phyloP scores from a whole-genome alignment of 2,329 filamentous ascomycete genomes.

The Daldinia sp. region DNA sequence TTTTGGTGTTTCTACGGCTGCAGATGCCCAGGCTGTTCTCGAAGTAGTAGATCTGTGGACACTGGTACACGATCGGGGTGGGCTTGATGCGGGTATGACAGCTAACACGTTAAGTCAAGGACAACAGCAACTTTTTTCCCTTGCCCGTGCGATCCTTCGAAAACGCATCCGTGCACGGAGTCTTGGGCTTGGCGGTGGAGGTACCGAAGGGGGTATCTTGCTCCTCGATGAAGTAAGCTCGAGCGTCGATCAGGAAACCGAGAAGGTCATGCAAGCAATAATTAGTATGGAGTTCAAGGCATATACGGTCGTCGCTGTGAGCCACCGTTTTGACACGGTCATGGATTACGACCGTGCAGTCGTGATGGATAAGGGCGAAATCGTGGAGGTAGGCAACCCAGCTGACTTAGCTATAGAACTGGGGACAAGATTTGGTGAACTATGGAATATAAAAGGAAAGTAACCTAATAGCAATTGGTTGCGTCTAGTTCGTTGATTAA shows the following conservation, averaged over 20 bases:
- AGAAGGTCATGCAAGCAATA: conserved; percentile 40
- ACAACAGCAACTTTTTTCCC: conserved; percentile 50
- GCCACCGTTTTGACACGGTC: conserved; percentile 51
- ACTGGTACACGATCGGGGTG: conserved; percentile 39
- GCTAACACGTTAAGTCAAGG: conserved; percentile 58
- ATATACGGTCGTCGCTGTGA: conserved; percentile 58
- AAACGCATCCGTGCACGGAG: conserved; percentile 38
- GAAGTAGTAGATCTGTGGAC: conserved; percentile 38
- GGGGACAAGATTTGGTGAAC: conserved; percentile 38
- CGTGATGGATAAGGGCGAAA: conserved; percentile 56
- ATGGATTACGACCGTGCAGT: conserved; percentile 58
- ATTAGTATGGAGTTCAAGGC: conserved; percentile 40
- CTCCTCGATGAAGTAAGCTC: conserved; percentile 48
- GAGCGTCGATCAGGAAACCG: conserved; percentile 44
- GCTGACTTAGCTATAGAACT: conserved; percentile 24
- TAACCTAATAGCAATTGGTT: not conserved
- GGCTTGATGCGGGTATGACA: conserved; percentile 48
- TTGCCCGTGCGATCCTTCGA: conserved; percentile 42
- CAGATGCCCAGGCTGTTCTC: conserved; percentile 39
- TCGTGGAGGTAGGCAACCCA: conserved; percentile 52
- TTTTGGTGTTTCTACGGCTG: conserved; percentile 27
- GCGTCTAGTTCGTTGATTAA: not conserved
- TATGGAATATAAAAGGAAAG: conserved; percentile 36
- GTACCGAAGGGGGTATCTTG: conserved; percentile 41
- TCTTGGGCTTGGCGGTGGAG: conserved; percentile 33